phyloP scores from a whole-genome alignment of 2,329 filamentous ascomycete species.

The Trematosphaeria pertusa region DNA sequence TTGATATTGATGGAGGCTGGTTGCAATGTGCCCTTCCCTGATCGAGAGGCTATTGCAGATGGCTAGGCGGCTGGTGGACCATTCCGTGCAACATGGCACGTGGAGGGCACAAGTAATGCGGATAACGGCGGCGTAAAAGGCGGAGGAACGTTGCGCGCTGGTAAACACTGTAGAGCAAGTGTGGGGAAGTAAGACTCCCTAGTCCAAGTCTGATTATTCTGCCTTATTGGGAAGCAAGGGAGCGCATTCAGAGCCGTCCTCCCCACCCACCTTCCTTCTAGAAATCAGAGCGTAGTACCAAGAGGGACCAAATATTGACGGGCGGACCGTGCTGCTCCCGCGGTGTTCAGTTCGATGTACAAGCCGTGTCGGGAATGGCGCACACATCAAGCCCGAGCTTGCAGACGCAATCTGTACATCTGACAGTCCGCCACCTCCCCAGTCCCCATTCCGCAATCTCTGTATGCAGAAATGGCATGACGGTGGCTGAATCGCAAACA shows the following conservation, averaged over 20 bases:
- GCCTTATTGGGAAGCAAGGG: constrained; percentile 33
- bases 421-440: neutral
- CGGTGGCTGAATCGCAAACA: constrained; percentile 27
- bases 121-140: constrained; percentile 1
- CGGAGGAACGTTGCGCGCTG: no score
- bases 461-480: constrained; percentile 19
- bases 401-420: constrained; percentile 11
- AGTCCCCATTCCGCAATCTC: constrained; percentile 5
- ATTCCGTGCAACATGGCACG: constrained; percentile 31
- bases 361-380: constrained; percentile 20
- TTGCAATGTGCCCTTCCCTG: constrained; percentile 22
- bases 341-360: constrained; percentile 13
- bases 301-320: constrained; percentile 5
- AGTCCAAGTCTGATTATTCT: constrained; percentile 12
- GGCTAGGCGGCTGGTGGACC: constrained; percentile 17
- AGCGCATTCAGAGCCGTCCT: constrained; percentile 3
- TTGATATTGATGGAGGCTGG: constrained; percentile 12
- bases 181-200: constrained; percentile 18
- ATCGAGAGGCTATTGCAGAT: constrained; percentile 29
- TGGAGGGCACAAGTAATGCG: constrained; percentile 24
- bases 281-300: constrained; percentile 11
- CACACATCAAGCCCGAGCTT: constrained; percentile 4
- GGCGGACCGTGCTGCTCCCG: constrained; percentile 13
- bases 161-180: no score
- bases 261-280: constrained; percentile 13